phyloP scores from a whole-genome alignment of 1,139 yeast species.

The Saccharomyces pastorianus region DNA sequence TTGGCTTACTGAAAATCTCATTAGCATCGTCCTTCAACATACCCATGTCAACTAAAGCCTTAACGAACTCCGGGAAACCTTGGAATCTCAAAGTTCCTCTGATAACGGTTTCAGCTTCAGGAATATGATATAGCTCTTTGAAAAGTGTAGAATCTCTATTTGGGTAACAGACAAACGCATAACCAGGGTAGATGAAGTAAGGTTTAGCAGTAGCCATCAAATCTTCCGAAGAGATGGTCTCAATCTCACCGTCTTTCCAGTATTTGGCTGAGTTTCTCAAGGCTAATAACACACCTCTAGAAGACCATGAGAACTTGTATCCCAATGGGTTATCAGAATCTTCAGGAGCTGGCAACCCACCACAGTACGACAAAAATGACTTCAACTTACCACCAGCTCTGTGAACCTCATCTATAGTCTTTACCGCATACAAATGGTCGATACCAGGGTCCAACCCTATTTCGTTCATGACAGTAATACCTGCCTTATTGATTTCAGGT shows the following conservation, averaged over 20 bases:
- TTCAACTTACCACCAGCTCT: constrained; percentile 82
- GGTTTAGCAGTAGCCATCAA: constrained; percentile 94
- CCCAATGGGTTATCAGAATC: constrained; percentile 96
- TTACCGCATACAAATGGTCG: constrained; percentile 95
- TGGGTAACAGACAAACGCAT: constrained; percentile 90
- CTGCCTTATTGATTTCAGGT: constrained; percentile 72
- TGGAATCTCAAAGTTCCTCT: constrained; percentile 97
- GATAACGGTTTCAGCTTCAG: constrained; percentile 93
- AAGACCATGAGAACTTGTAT: constrained; percentile 97
- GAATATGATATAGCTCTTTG: constrained; percentile 84
- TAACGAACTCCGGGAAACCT: constrained; percentile 97
- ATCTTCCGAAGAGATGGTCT: constrained; percentile 74
- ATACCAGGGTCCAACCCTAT: constrained; percentile 97
- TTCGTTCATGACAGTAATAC: constrained; percentile 86
- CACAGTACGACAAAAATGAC: constrained; percentile 93
- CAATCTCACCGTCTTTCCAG: constrained; percentile 80
- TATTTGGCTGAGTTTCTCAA: constrained; percentile 87
- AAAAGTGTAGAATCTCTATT: constrained; percentile 95
- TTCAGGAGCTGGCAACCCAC: constrained; percentile 98
- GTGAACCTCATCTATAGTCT: constrained; percentile 96
- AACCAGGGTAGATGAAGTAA: constrained; percentile 92
- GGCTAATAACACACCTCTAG: constrained; percentile 94
- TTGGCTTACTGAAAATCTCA: constrained; percentile 49
- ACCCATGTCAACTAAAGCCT: constrained; percentile 89
- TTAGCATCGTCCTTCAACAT: constrained; percentile 72